Evolutionary conservation across 148 eudicot species (phyloP).

Genomic region (Beta vulgaris): DNA sequence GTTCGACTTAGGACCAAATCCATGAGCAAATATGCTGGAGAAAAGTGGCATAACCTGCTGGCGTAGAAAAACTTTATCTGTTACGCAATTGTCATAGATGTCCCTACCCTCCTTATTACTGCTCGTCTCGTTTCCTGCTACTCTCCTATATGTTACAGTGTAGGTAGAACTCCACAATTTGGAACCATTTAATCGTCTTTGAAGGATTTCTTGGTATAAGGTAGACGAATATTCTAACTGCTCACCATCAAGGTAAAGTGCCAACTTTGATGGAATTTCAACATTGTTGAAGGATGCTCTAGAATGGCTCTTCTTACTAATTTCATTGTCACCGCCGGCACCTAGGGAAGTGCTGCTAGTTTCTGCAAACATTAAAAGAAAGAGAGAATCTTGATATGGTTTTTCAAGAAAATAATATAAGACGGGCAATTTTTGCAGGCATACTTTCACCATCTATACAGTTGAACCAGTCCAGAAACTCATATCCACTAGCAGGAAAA

Average conservation of each 20-base stretch:
- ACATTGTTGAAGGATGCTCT: conserved; percentile 32
- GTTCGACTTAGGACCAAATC: conserved; percentile 44
- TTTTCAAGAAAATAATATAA: not conserved
- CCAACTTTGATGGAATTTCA: conserved; percentile 46
- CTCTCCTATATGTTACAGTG: conserved; percentile 57
- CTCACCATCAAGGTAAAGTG: conserved; percentile 64
- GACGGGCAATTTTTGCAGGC: not conserved
- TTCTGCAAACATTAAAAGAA: conserved; percentile 21
- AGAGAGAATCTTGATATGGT: not conserved
- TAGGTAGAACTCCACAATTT: conserved; percentile 61
- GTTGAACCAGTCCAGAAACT: not conserved
- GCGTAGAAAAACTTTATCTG: conserved; percentile 22
- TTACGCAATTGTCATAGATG: conserved; percentile 17
- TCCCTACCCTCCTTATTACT: conserved; percentile 8
- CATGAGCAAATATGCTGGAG: conserved; percentile 36
- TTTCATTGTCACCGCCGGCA: conserved; percentile 16
- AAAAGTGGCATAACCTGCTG: conserved; percentile 43
- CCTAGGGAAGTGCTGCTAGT: conserved; percentile 11
- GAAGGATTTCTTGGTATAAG: conserved; percentile 73
- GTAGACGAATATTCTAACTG: conserved; percentile 46
- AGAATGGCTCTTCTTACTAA: conserved; percentile 19
- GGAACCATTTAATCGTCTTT: conserved; percentile 35
- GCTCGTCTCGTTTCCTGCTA: conserved; percentile 21
- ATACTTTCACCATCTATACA: not conserved
- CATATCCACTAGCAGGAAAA: not conserved